Evolutionary conservation across 768 basidiomycete genomes (phyloP).

Genomic region (Hericium coralloides): DNA sequence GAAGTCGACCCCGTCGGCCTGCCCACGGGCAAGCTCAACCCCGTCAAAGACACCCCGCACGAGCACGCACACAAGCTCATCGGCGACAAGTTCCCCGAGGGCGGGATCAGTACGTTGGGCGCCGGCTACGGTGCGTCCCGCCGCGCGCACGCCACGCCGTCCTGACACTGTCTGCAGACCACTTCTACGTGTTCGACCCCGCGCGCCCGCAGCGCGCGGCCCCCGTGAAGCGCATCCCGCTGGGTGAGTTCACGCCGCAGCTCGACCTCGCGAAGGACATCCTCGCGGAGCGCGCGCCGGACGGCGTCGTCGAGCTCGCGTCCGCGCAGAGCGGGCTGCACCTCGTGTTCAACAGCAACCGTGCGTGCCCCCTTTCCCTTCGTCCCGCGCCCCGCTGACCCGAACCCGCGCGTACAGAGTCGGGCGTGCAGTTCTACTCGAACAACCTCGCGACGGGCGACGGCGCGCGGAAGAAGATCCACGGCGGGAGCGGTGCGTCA

Average conservation of each 20-base stretch:
- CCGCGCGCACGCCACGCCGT: constrained; percentile 1
- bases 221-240: constrained; percentile 36
- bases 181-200: constrained; percentile 50
- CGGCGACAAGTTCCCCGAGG: constrained; percentile 44
- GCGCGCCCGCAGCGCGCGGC: constrained; percentile 27
- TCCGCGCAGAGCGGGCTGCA: constrained; percentile 51
- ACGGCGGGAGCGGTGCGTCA: constrained; percentile 57
- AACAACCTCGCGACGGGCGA: constrained; percentile 42
- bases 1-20: constrained; percentile 42
- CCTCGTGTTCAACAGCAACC: constrained; percentile 59
- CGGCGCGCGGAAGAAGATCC: constrained; percentile 61
- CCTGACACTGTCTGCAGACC: constrained; percentile 34
- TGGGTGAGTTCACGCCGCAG: constrained; percentile 29
- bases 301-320: constrained; percentile 43
- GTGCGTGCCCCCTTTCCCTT: constrained; percentile 31
- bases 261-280: constrained; percentile 41
- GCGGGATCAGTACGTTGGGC: background rate
- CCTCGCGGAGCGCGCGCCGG: constrained; percentile 23
- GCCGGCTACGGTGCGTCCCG: constrained; percentile 47
- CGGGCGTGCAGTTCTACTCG: constrained; percentile 69
- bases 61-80: constrained; percentile 40
- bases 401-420: constrained; percentile 36
- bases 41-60: constrained; percentile 40
- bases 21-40: constrained; percentile 42
- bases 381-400: background rate